A percentile compares a stretch with the other conserved stretches of the same genome.
These are phyloP conservation scores for Salix dunnii DNA, from an alignment of 345 rosid species.

Conservation along the genomic window DNA sequence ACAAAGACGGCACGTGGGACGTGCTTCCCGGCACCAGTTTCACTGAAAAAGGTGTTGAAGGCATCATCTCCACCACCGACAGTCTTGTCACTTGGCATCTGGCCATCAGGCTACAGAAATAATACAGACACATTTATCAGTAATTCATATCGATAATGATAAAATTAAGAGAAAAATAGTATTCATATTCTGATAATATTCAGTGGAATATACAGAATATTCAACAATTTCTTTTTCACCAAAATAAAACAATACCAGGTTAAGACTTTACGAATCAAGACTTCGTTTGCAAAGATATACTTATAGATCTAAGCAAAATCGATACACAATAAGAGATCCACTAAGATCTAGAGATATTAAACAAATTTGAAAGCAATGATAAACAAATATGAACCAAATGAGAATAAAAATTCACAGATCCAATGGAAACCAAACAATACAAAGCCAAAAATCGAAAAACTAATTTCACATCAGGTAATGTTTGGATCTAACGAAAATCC, in stretches of 20 bases:
- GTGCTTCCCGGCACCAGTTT: slow-evolving; percentile 32
- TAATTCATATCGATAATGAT: neutral
- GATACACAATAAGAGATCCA: neutral
- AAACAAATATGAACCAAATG: neutral
- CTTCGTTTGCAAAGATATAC: too few species aligned
- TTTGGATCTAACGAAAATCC: neutral
- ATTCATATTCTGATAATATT: neutral
- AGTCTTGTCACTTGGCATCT: slow-evolving; percentile 31
- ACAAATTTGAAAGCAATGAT: neutral
- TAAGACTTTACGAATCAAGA: too few species aligned
- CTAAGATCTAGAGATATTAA: neutral
- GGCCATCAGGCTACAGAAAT: slow-evolving; percentile 24
- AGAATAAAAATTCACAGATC: neutral
- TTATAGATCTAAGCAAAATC: neutral
- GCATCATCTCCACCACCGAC: slow-evolving; percentile 28
- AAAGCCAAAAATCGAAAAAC: neutral
- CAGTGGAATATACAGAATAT: neutral
- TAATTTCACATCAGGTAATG: neutral
- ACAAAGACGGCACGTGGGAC: slow-evolving; percentile 29
- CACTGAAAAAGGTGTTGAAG: slow-evolving; percentile 32
- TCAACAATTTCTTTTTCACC: neutral
- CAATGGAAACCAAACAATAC: neutral
- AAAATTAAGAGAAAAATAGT: neutral
- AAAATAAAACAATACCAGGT: too few species aligned
- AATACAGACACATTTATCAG: neutral